Percentiles rank a stretch among this genome's conserved stretches.
Conservation (phyloP, 768 basidiomycete species). For the Suillus placidus region DNA sequence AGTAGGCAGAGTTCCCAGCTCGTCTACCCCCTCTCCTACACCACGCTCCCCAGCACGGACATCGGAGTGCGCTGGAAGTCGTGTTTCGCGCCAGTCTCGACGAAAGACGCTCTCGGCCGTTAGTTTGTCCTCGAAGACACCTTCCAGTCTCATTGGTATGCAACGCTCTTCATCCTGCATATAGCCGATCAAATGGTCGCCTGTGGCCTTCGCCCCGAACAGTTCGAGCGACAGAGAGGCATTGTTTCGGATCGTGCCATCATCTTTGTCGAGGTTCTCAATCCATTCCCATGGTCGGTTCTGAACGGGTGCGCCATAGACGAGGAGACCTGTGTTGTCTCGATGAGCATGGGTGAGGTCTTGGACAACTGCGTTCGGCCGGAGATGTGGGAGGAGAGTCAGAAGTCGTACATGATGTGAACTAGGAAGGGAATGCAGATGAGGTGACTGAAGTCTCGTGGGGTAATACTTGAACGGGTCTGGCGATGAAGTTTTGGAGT, state of each 20-base stretch:
- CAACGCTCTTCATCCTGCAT: slow-evolving; percentile 22
- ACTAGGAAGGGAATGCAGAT: slow-evolving; percentile 57
- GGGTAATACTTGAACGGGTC: slow-evolving; percentile 75
- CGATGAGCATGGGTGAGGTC: slow-evolving; percentile 62
- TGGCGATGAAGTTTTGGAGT: slow-evolving; percentile 49
- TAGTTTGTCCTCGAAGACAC: slow-evolving; percentile 67
- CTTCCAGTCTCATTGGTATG: slow-evolving; percentile 33
- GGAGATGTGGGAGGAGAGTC: slow-evolving; percentile 57
- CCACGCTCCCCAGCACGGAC: slow-evolving; percentile 17
- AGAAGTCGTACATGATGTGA: slow-evolving; percentile 61
- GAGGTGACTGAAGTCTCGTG: slow-evolving; percentile 45
- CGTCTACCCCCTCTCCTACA: slow-evolving; percentile 33
- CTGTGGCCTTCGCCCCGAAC: slow-evolving; percentile 67
- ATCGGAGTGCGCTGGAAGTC: slow-evolving; percentile 37
- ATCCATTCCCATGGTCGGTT: slow-evolving; percentile 90
- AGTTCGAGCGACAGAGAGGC: slow-evolving; percentile 73
- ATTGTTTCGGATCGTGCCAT: slow-evolving; percentile 61
- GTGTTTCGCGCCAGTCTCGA: slow-evolving; percentile 78
- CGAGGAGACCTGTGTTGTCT: slow-evolving; percentile 53
- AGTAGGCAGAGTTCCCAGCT: slow-evolving; percentile 29
- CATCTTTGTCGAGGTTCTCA: slow-evolving; percentile 59
- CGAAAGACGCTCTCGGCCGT: slow-evolving; percentile 65
- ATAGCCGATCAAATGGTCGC: slow-evolving; percentile 47
- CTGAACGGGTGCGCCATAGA: slow-evolving; percentile 55
- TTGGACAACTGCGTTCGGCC: slow-evolving; percentile 52